Percentiles rank a stretch among this genome's conserved stretches.
Evolutionary conservation across 805 yeast species (phyloP).

Genomic region (Candida lessepsii): DNA sequence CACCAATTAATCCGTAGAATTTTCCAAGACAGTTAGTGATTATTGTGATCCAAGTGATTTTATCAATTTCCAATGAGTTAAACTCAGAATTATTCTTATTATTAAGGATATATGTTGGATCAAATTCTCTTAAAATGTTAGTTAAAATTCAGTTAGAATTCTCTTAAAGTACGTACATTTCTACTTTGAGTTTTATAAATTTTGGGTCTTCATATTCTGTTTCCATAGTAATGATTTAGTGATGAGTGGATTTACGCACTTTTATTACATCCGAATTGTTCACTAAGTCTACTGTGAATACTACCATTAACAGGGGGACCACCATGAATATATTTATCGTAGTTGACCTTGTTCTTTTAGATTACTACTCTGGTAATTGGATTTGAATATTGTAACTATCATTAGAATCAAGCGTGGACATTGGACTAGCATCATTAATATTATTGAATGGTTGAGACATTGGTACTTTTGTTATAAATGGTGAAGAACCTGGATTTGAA

Average conservation of each 20-base stretch:
- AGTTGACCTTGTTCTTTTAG: too few species aligned
- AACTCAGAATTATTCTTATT: constrained; percentile 11
- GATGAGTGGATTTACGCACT: not conserved
- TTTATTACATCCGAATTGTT: not conserved
- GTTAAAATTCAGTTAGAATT: not conserved
- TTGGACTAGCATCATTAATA: constrained; percentile 18
- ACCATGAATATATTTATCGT: too few species aligned
- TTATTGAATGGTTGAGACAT: too few species aligned
- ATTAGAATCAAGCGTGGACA: constrained; percentile 19
- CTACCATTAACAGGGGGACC: too few species aligned
- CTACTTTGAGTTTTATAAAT: constrained; percentile 7
- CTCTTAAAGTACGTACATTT: constrained; percentile 9
- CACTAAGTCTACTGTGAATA: too few species aligned
- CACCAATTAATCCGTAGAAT: constrained; percentile 35
- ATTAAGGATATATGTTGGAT: constrained; percentile 6
- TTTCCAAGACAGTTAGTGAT: constrained; percentile 23
- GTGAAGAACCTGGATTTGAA: not conserved
- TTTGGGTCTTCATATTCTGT: constrained; percentile 8
- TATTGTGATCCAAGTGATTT: constrained; percentile 32
- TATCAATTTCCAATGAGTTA: constrained; percentile 22
- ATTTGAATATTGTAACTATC: constrained; percentile 28
- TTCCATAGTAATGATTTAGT: not conserved
- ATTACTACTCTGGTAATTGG: constrained; percentile 19
- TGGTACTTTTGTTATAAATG: not conserved
- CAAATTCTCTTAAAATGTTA: constrained; percentile 8